Conservation (phyloP, 345 rosid genomes). For the Zanthoxylum bungeanum region DNA sequence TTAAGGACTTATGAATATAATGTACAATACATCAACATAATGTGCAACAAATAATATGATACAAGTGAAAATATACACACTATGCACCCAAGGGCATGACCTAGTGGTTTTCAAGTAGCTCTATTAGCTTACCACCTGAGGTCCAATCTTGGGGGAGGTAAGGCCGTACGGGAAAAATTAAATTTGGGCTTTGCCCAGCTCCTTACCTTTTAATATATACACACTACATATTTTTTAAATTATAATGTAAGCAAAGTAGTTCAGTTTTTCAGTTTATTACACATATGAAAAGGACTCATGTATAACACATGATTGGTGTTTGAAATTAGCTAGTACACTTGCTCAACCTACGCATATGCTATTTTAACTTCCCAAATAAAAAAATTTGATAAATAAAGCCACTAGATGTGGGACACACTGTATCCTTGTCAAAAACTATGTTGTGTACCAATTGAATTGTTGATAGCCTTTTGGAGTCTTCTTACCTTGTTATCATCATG, state of each 20-base stretch:
- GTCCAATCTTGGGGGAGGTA: too few relatives aligned
- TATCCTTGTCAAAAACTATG: background rate
- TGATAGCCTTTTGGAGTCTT: background rate
- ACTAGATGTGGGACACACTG: background rate
- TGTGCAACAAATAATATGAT: background rate
- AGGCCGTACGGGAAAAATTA: too few relatives aligned
- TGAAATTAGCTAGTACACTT: background rate
- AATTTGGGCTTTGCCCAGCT: too few relatives aligned
- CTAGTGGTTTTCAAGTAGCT: too few relatives aligned
- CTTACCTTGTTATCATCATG: background rate
- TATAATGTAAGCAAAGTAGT: background rate
- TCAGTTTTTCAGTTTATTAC: background rate
- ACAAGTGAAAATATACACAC: background rate
- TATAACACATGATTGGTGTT: background rate
- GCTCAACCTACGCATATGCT: background rate
- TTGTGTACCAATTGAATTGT: background rate
- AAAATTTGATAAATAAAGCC: background rate
- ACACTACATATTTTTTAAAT: too few relatives aligned
- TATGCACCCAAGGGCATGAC: too few relatives aligned
- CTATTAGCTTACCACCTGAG: too few relatives aligned
- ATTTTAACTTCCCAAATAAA: background rate
- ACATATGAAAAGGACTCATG: background rate
- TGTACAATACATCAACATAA: background rate
- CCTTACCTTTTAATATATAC: too few relatives aligned
- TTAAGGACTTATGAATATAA: background rate